Conservation (phyloP, 108 stramenopile genomes). For the Pseudonitzschia pungens region DNA sequence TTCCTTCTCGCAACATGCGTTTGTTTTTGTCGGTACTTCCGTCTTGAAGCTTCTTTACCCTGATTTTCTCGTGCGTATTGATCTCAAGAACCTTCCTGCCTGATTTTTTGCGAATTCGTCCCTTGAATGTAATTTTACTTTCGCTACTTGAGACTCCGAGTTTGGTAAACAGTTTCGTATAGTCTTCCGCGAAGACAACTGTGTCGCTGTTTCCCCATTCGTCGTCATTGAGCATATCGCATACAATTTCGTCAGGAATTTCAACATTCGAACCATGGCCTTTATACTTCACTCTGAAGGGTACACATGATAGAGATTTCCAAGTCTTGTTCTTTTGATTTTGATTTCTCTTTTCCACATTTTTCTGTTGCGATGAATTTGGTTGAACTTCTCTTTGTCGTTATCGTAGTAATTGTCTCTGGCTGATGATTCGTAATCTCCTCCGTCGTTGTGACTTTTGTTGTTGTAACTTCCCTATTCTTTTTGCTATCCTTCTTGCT, state of each 20-base stretch:
- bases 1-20: background rate
- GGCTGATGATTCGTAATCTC: background rate
- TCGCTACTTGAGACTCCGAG: background rate
- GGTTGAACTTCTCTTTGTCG: background rate
- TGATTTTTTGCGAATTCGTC: background rate
- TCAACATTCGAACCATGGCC: background rate
- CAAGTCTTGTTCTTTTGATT: background rate
- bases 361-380: background rate
- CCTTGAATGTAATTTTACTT: background rate
- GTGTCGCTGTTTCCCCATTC: background rate
- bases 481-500: background rate
- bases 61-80: background rate
- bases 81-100: background rate
- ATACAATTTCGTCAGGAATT: slow-evolving; percentile 1
- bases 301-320: background rate
- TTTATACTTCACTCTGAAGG: background rate
- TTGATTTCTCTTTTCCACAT: background rate
- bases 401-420: background rate
- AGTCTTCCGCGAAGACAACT: background rate
- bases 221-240: slow-evolving; percentile 6
- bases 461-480: background rate
- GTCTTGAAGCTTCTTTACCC: background rate
- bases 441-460: background rate
- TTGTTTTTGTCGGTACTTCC: background rate
- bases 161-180: background rate